Conservation (phyloP, 2,329 filamentous ascomycete species). For the Calycina herbarum region DNA sequence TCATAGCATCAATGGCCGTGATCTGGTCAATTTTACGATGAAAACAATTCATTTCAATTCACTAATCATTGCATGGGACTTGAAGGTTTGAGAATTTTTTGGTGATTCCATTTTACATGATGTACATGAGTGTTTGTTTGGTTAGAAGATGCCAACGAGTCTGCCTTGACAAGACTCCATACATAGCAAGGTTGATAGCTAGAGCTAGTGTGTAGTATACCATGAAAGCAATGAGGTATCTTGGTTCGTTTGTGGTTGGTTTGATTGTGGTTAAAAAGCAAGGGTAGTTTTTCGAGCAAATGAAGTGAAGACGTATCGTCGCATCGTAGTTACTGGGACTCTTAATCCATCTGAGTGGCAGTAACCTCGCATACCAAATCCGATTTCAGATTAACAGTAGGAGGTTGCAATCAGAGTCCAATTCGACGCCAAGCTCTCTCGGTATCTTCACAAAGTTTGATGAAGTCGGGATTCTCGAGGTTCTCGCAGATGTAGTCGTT, state of each 20-base stretch:
- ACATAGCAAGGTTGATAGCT: conserved; percentile 2
- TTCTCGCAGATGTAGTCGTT: conserved; percentile 52
- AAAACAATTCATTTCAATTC: neutral
- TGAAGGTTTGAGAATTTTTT: neutral
- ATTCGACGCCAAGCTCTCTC: conserved; percentile 49
- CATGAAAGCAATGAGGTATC: conserved; percentile 3
- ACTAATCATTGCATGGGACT: neutral
- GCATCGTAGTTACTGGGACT: conserved; percentile 1
- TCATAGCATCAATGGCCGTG: neutral
- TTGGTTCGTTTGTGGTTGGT: neutral
- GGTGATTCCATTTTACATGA: neutral
- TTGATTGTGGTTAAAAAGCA: neutral
- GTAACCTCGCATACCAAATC: conserved; percentile 3
- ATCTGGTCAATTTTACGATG: neutral
- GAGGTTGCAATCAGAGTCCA: conserved; percentile 41
- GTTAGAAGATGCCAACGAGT: neutral
- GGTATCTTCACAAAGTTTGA: conserved; percentile 51
- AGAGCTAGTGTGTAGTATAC: conserved; percentile 4
- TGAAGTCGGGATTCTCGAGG: conserved; percentile 50
- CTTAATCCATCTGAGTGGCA: conserved; percentile 2
- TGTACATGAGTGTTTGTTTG: conserved; percentile 1
- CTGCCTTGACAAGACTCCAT: conserved; percentile 2
- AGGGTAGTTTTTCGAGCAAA: neutral
- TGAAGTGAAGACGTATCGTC: neutral
- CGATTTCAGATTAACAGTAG: neutral